Percentiles rank a stretch among this genome's conserved stretches.
These are phyloP conservation scores for Cladophialophora bantiana DNA, from an alignment of 2,329 filamentous ascomycete species.

Conservation along the genomic window DNA sequence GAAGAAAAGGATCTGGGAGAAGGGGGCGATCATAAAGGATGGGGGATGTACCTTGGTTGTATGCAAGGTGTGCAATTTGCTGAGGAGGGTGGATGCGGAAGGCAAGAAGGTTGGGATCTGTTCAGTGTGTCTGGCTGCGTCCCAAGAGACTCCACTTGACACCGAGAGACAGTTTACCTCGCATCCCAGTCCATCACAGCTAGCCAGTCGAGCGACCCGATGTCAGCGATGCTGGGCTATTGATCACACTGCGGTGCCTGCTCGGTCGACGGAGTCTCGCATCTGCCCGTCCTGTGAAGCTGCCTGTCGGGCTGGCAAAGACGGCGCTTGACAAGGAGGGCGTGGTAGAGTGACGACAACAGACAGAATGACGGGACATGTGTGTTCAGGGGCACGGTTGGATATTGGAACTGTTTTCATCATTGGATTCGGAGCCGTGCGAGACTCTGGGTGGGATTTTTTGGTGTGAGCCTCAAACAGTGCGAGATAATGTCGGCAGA, in stretches of 20 bases:
- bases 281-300: slow-evolving; percentile 17
- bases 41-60: slow-evolving; percentile 5
- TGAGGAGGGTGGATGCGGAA: slow-evolving; percentile 9
- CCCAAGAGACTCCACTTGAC: background rate
- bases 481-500: too few species aligned
- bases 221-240: slow-evolving; percentile 29
- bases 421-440: too few species aligned
- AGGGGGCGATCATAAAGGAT: slow-evolving; percentile 24
- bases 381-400: too few species aligned
- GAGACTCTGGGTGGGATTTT: too few species aligned
- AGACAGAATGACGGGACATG: too few species aligned
- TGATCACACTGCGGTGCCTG: slow-evolving; percentile 22
- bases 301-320: background rate
- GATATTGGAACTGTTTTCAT: too few species aligned
- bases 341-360: background rate
- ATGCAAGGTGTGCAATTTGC: slow-evolving; percentile 15
- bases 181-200: background rate
- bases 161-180: background rate
- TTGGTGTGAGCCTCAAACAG: too few species aligned
- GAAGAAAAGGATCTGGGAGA: slow-evolving; percentile 33
- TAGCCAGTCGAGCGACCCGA: slow-evolving; percentile 12
- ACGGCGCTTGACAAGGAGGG: background rate
- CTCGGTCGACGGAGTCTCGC: background rate
- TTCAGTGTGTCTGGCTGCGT: slow-evolving; percentile 3
- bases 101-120: slow-evolving; percentile 16